These are phyloP conservation scores for Austroboletus eburneus DNA, from an alignment of 768 basidiomycete species.

Conservation along the genomic window DNA sequence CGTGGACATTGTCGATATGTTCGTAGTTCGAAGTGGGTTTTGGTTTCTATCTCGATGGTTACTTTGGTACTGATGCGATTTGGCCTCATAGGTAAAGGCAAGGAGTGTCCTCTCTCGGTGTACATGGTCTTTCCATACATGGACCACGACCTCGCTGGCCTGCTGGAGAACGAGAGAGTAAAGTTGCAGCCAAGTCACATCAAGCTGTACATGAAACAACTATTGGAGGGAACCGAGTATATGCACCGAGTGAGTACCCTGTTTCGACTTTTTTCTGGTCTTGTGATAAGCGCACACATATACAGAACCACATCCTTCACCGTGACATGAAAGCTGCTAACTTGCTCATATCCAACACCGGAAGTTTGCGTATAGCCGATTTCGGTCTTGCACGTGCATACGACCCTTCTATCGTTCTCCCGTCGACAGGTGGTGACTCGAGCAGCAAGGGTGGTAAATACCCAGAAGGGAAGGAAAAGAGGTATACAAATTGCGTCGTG, in stretches of 20 bases:
- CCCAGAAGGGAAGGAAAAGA: conserved; percentile 50
- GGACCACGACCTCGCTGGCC: conserved; percentile 97
- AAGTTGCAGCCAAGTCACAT: conserved; percentile 80
- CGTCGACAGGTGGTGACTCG: conserved; percentile 15
- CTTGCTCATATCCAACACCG: conserved; percentile 84
- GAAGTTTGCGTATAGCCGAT: conserved; percentile 86
- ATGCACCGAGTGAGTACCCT: conserved; percentile 76
- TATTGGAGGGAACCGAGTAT: conserved; percentile 94
- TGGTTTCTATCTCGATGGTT: background rate
- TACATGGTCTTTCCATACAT: conserved; percentile 99
- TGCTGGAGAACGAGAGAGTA: conserved; percentile 89
- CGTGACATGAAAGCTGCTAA: conserved; percentile 99
- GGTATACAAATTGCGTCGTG: conserved; percentile 94
- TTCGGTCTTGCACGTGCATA: conserved; percentile 91
- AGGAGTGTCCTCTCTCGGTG: conserved; percentile 68
- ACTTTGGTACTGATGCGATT: background rate
- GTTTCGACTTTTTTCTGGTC: conserved; percentile 1
- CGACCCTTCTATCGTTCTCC: conserved; percentile 46
- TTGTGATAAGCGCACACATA: conserved; percentile 7
- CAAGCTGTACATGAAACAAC: conserved; percentile 94
- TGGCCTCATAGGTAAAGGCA: conserved; percentile 41
- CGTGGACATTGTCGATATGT: conserved; percentile 89
- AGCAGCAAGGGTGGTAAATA: conserved; percentile 28
- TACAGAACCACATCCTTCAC: conserved; percentile 91
- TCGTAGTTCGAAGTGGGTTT: conserved; percentile 71